A percentile compares a stretch with the other conserved stretches of the same genome.
These are phyloP conservation scores for Aureobasidium leucospermi DNA, from an alignment of 2,329 filamentous ascomycete genomes.

Conservation along the genomic window DNA sequence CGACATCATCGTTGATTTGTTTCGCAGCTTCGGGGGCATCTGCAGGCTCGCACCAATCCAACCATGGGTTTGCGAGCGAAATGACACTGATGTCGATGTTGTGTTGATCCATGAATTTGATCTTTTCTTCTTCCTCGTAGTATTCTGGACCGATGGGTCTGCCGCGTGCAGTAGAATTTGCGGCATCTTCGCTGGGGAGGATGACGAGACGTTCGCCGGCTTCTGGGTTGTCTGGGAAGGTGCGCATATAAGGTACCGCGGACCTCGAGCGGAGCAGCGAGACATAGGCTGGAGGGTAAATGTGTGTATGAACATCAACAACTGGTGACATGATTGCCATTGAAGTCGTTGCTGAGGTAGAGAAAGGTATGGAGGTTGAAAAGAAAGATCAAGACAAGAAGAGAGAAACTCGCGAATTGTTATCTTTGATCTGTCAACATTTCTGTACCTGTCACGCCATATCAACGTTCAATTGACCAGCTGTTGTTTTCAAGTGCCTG, in stretches of 20 bases:
- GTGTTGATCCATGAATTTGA: slow-evolving; percentile 83
- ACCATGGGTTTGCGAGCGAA: slow-evolving; percentile 87
- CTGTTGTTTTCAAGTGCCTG: not conserved
- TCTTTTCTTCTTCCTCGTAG: slow-evolving; percentile 69
- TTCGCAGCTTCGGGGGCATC: slow-evolving; percentile 58
- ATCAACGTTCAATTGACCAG: not conserved
- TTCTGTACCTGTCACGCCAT: not conserved
- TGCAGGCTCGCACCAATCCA: slow-evolving; percentile 65
- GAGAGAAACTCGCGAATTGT: not conserved
- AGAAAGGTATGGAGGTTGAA: not conserved
- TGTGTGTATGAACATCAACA: slow-evolving; percentile 57
- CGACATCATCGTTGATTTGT: slow-evolving; percentile 71
- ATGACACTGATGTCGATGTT: slow-evolving; percentile 76
- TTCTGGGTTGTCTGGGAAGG: slow-evolving; percentile 43
- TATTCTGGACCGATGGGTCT: slow-evolving; percentile 79
- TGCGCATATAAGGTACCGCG: slow-evolving; percentile 63
- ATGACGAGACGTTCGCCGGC: slow-evolving; percentile 60
- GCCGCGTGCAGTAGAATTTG: slow-evolving; percentile 48
- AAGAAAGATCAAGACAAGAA: not conserved
- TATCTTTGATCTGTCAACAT: not conserved
- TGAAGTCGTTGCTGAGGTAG: not conserved
- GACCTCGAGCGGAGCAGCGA: slow-evolving; percentile 48
- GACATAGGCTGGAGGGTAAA: slow-evolving; percentile 56
- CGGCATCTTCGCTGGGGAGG: slow-evolving; percentile 43
- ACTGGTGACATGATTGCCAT: slow-evolving; percentile 26